Evolutionary conservation across 208 protist species (phyloP).

Genomic region (Acanthamoeba divionensis): DNA sequence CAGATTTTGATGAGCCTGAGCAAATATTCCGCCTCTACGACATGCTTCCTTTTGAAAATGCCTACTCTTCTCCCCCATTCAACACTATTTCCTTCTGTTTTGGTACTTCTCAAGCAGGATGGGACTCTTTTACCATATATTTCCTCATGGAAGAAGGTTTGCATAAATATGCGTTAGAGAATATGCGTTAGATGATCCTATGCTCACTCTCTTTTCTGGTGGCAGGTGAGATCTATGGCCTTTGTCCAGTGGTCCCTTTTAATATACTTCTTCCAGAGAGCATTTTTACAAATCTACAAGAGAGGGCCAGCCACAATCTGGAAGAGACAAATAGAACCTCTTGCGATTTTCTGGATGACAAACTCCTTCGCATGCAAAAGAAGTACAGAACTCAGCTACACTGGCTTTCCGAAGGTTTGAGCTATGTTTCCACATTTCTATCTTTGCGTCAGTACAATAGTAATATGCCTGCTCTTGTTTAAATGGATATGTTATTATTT

Average conservation of each 20-base stretch:
- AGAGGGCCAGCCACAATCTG: neutral
- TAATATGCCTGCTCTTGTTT: no score
- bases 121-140: slow-evolving; percentile 41
- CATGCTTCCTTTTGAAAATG: neutral
- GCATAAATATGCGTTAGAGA: no score
- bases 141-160: slow-evolving; percentile 28
- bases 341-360: neutral
- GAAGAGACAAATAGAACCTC: neutral
- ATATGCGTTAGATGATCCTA: no score
- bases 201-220: no score
- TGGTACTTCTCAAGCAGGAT: neutral
- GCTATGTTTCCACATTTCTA: no score
- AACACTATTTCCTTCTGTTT: neutral
- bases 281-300: neutral
- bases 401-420: slow-evolving; percentile 2
- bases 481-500: no score
- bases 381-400: neutral
- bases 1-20: slow-evolving; percentile 17
- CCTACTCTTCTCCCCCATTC: neutral
- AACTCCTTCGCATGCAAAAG: neutral
- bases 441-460: no score
- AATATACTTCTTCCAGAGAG: neutral
- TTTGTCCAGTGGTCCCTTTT: slow-evolving; percentile 13
- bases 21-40: neutral
- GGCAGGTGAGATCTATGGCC: neutral